phyloP scores from a whole-genome alignment of 2,329 filamentous ascomycete genomes.

The Colletotrichum acutatum region DNA sequence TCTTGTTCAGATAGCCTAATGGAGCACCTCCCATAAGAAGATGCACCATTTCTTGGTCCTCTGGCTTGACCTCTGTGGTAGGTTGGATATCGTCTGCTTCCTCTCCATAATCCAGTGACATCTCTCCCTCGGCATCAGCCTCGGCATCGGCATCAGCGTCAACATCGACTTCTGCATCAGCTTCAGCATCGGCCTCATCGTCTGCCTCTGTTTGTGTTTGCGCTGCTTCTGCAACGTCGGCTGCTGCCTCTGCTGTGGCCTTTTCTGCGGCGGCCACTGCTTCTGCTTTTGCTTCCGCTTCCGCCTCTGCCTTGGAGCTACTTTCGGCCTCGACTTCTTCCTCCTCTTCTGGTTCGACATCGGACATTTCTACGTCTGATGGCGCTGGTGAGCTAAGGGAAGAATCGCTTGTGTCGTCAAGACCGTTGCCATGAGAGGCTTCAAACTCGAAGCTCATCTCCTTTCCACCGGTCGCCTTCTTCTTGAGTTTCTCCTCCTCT shows the following conservation, averaged over 20 bases:
- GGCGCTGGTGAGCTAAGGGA: constrained; percentile 57
- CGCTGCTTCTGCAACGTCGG: constrained; percentile 34
- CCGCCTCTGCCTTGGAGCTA: background rate
- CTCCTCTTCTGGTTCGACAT: constrained; percentile 42
- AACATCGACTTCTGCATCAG: constrained; percentile 43
- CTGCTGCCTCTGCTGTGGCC: constrained; percentile 30
- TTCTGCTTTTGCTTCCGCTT: constrained; percentile 42
- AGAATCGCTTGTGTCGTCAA: constrained; percentile 65
- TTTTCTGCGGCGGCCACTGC: constrained; percentile 40
- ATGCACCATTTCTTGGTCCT: constrained; percentile 47
- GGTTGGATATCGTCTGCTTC: constrained; percentile 27
- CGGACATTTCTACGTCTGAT: constrained; percentile 46
- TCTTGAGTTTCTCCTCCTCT: constrained; percentile 59
- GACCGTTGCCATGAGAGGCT: constrained; percentile 66
- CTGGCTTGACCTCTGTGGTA: constrained; percentile 40
- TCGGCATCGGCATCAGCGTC: constrained; percentile 43
- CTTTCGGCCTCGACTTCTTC: constrained; percentile 42
- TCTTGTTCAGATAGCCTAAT: constrained; percentile 53
- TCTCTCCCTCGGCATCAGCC: constrained; percentile 41
- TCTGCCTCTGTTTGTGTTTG: constrained; percentile 39
- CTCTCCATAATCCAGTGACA: constrained; percentile 39
- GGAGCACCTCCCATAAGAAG: constrained; percentile 46
- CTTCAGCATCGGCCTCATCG: constrained; percentile 41
- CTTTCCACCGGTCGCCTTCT: constrained; percentile 67
- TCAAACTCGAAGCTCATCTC: constrained; percentile 82